Percentiles rank a stretch among this genome's conserved stretches.
phyloP scores from a whole-genome alignment of 495 filamentous ascomycete species.

The Aspergillus campestris region DNA sequence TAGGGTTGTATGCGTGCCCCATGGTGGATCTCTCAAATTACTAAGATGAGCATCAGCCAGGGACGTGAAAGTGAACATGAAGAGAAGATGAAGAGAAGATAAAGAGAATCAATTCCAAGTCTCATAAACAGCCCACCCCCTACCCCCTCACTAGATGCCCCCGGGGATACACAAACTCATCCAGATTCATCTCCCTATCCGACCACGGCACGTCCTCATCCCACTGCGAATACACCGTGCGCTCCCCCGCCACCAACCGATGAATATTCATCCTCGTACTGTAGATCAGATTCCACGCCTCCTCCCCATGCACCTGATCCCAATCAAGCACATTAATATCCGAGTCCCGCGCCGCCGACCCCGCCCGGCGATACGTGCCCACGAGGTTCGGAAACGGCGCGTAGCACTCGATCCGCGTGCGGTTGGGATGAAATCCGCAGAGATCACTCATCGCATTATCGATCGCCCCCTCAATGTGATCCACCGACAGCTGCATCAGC shows the following conservation, averaged over 20 bases:
- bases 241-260: conserved; percentile 13
- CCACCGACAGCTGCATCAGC: conserved; percentile 26
- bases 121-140: no score
- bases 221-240: conserved; percentile 19
- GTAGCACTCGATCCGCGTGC: conserved; percentile 19
- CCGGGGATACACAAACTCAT: conserved; percentile 17
- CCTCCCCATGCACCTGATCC: conserved; percentile 10
- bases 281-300: conserved; percentile 18
- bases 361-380: conserved; percentile 17
- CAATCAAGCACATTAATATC: conserved; percentile 14
- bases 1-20: no score
- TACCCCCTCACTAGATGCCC: conserved; percentile 11
- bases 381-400: conserved; percentile 22
- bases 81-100: neutral
- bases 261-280: conserved; percentile 23
- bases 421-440: conserved; percentile 13
- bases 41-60: no score
- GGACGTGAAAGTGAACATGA: neutral
- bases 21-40: no score
- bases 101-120: neutral
- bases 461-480: conserved; percentile 15
- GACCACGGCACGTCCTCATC: conserved; percentile 17
- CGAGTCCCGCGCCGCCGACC: conserved; percentile 12
- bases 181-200: conserved; percentile 8
- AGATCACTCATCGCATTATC: conserved; percentile 21